Base-by-base conservation (phyloP, 441 rosid genomes). In the Lepidium campestre region DNA sequence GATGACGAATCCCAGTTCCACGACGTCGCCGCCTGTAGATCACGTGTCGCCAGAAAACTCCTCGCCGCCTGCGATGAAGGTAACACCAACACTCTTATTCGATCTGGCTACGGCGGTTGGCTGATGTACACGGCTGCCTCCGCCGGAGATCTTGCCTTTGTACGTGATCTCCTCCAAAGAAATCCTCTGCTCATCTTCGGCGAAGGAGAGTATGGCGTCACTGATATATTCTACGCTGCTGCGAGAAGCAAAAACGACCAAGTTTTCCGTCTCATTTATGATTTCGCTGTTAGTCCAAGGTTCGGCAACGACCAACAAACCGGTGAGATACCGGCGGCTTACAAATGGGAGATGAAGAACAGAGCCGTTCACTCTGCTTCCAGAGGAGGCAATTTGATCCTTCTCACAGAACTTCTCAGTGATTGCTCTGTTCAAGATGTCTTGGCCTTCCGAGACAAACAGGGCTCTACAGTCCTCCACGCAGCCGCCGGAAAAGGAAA, bases 121-220 rank as follows among this genome's bases (percentile, higher is more conserved):
- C 86, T 91, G 3, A 68, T 91, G 59, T 89, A 88, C 80, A 84
- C 97, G 7, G 94, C 96, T 8, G 96, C 97, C 45, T 85, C 93
- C 6, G 93, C 97, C 18, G 97, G 97, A 10, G 92, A 91, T 80
- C 69, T 79, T 22, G 50, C 61, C 6, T 89, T 91, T 39, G 85
- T 89, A 48, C 82, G 74, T 37, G 74, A 84, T 46, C 85, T 91
- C 35, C 89, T 91, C 17, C 78, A 81, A 13, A 81, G 77, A 60
- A 84, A 89, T 67, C 91, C 96, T 34, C 73, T 89, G 42, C 81
- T 91, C 34, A 91, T 91, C 10, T 91, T 91, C 18, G 97, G 97
- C 12, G 96, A 91, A 83, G 94, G 96, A 62, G 96, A 91, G 60
- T 91, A 82, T 60, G 96, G 96, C 17, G 94, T 89, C 31, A 91